Evolutionary conservation across 106 monocot species (phyloP).

Genomic region (Platanthera zijinensis): DNA sequence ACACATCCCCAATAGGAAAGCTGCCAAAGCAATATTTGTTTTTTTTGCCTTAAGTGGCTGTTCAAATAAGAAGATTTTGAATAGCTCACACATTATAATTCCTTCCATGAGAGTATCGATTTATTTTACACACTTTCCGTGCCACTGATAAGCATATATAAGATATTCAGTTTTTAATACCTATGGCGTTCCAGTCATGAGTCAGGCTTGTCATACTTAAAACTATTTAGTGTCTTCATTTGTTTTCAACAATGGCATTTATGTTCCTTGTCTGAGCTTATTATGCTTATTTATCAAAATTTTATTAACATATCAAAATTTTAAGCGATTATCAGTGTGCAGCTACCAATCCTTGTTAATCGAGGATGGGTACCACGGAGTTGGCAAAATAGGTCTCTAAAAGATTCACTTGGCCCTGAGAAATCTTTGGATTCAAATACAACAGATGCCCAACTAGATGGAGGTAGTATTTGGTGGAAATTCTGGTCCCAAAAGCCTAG

Average conservation of each 20-base stretch:
- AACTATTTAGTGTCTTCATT: not conserved
- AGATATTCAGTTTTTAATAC: not conserved
- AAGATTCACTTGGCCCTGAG: constrained; percentile 19
- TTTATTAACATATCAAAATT: constrained; percentile 17
- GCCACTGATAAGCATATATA: not conserved
- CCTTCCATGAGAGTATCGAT: not conserved
- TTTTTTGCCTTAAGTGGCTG: not conserved
- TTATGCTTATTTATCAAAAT: not conserved
- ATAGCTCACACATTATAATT: not conserved
- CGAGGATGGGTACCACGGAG: constrained; percentile 90
- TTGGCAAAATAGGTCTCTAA: constrained; percentile 48
- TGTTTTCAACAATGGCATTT: not conserved
- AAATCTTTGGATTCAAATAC: constrained; percentile 15
- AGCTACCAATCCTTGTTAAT: constrained; percentile 80
- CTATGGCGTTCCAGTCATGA: not conserved
- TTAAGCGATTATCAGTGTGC: constrained; percentile 65
- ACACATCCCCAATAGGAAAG: not conserved
- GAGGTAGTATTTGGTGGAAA: constrained; percentile 55
- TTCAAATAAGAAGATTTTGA: not conserved
- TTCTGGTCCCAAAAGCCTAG: constrained; percentile 52
- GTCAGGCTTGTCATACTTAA: not conserved
- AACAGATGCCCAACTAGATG: constrained; percentile 10
- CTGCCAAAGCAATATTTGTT: not conserved
- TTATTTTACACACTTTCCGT: not conserved
- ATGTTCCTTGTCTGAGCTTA: not conserved